Conservation (phyloP, 257 asterid genomes). For the Avicennia marina region DNA sequence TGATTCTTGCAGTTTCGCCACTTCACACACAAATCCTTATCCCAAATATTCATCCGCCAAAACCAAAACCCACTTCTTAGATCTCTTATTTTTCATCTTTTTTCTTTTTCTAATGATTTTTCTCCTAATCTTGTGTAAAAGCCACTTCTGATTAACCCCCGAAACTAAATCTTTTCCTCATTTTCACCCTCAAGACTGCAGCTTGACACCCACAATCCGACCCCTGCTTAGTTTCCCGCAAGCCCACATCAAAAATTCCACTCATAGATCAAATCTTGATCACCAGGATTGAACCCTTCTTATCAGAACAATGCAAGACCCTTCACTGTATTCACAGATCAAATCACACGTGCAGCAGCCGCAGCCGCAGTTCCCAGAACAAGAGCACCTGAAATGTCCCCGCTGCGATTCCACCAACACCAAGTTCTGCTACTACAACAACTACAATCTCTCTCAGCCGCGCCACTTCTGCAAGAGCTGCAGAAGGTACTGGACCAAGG, state of each 20-base stretch:
- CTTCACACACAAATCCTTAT: too few relatives aligned
- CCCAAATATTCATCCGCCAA: too few relatives aligned
- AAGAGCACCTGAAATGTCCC: conserved; percentile 79
- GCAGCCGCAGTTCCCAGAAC: conserved; percentile 64
- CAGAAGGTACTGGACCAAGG: conserved; percentile 87
- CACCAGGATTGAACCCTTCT: neutral
- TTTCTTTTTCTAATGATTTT: too few relatives aligned
- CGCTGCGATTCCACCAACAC: conserved; percentile 86
- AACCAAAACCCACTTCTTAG: too few relatives aligned
- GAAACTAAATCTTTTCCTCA: too few relatives aligned
- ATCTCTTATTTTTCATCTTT: too few relatives aligned
- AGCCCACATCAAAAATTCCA: conserved; percentile 11
- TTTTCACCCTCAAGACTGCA: neutral
- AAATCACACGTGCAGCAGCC: conserved; percentile 34
- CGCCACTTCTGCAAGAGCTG: conserved; percentile 92
- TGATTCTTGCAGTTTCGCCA: too few relatives aligned
- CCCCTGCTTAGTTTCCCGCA: neutral
- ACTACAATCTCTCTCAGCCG: conserved; percentile 95
- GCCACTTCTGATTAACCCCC: too few relatives aligned
- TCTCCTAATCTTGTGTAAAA: too few relatives aligned
- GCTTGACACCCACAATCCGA: too few relatives aligned
- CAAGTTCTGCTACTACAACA: conserved; percentile 87
- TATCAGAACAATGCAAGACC: conserved; percentile 67
- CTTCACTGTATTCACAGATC: conserved; percentile 59
- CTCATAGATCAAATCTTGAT: conserved; percentile 9